Base-by-base conservation (phyloP, 2,329 filamentous ascomycete species). In the Pseudodiploospora longispora region DNA sequence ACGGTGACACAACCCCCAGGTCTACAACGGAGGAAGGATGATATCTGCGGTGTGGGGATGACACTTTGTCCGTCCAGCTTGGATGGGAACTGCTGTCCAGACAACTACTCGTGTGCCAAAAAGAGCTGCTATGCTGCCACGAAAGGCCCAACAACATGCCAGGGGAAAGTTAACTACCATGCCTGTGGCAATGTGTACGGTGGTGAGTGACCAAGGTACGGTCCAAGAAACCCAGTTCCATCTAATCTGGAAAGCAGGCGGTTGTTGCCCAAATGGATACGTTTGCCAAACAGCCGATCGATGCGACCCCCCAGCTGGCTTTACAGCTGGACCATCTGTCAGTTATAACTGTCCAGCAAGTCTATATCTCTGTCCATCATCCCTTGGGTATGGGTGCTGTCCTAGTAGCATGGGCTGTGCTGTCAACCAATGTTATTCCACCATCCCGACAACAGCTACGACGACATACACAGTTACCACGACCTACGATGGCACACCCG, bases 311-410 rank as follows among this genome's bases (percentile, higher is more conserved):
- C 70, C 73, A 2, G 60, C 64, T 8, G 73, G 72, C 9, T 19
- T 19, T 19, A 19, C 19, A 19, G 19, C 19, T 19, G 28, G 2
- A 7, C 56, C 60, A 5, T 55, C 68, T 1, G 60, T 58, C 30
- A 64, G 62, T 6, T 57, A 61, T 44, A 61, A 57, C 10, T 80
- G 76, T 42, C 66, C 66, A 5, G 50, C 61, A 2, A 65, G 59
- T 47, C 72, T 68, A 38, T 72, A 66, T 43, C 60, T 69, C 4
- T 80, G 77, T 46, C 69, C 77, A 2, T 52, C 69, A 5, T 73
- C 71, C 1, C 50, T 74, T 4, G 70, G 69, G 41, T 73, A 68
- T 46, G 76, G 76, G 0, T 80, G 77, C 50, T 81, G 77, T 53
- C 59, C 58, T 3, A 67, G 58, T 38, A 70, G 70, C 4, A 67